Conservation (phyloP, 345 rosid genomes). For the Iberis pinnata region DNA sequence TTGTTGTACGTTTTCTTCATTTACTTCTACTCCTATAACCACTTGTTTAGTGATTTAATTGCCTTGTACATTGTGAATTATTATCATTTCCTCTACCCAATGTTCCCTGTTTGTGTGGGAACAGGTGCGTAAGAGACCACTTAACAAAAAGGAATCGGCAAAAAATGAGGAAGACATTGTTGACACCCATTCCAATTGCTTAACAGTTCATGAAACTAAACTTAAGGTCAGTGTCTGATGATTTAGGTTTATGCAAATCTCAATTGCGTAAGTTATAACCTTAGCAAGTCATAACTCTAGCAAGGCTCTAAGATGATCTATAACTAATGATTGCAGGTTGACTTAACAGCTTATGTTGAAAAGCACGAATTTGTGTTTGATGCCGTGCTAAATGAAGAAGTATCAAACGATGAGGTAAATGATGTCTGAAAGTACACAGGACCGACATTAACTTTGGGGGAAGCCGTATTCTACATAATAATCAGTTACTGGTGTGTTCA, state of each 20-base stretch:
- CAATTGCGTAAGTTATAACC: not conserved
- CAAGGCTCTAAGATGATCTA: conserved; percentile 7
- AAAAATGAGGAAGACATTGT: conserved; percentile 93
- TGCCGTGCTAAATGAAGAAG: conserved; percentile 84
- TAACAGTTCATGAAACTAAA: conserved; percentile 92
- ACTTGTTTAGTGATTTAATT: not conserved
- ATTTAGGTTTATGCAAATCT: conserved; percentile 4
- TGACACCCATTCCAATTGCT: conserved; percentile 61
- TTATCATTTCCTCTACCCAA: not conserved
- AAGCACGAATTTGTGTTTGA: conserved; percentile 98
- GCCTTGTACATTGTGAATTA: conserved; percentile 4
- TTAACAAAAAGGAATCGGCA: conserved; percentile 87
- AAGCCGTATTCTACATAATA: too few species aligned
- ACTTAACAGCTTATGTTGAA: conserved; percentile 96
- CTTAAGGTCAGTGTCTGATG: conserved; percentile 84
- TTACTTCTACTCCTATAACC: not conserved
- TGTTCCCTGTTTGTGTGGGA: conserved; percentile 18
- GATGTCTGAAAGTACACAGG: not conserved
- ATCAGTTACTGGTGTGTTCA: too few species aligned
- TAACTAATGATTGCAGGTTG: conserved; percentile 59
- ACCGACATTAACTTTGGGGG: too few species aligned
- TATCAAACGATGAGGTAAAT: conserved; percentile 82
- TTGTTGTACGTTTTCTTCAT: conserved; percentile 61
- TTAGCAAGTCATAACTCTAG: too few species aligned
- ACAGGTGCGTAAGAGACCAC: conserved; percentile 97